A percentile compares a stretch with the other conserved stretches of the same genome.
These are phyloP conservation scores for Salix dunnii DNA, from an alignment of 345 rosid species.

Conservation along the genomic window DNA sequence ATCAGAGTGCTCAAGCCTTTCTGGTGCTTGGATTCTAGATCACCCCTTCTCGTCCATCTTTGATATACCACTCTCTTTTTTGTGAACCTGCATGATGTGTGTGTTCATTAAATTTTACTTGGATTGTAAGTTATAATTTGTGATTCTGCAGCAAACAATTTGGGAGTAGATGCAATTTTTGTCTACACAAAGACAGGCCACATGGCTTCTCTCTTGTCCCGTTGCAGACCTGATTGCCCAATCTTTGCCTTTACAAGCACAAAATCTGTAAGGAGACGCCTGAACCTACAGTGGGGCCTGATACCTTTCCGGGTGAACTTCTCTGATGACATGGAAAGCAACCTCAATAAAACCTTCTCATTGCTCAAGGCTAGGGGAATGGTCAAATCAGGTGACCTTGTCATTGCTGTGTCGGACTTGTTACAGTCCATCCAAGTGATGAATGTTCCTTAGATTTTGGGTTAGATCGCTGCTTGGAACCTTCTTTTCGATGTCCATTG, in stretches of 20 bases:
- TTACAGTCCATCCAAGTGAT: constrained; percentile 93
- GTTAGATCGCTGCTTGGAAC: not conserved
- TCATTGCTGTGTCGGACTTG: constrained; percentile 93
- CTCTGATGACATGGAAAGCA: constrained; percentile 90
- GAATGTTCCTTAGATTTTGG: constrained; percentile 53
- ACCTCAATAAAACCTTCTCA: constrained; percentile 85
- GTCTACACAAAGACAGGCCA: constrained; percentile 90
- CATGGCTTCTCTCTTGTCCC: constrained; percentile 89
- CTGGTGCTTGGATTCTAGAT: not conserved
- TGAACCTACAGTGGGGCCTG: constrained; percentile 96
- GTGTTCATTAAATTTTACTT: not conserved
- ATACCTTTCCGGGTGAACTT: constrained; percentile 95
- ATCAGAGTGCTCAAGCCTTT: not conserved
- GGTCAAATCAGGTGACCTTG: constrained; percentile 96
- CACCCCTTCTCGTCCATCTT: not conserved
- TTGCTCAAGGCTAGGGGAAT: constrained; percentile 94
- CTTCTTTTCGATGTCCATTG: not conserved
- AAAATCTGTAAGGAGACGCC: constrained; percentile 73
- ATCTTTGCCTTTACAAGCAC: constrained; percentile 87
- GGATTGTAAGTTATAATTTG: constrained; percentile 7
- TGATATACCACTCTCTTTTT: not conserved
- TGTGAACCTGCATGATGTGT: not conserved
- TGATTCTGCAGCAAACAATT: constrained; percentile 75
- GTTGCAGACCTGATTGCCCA: constrained; percentile 98
- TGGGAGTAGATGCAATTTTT: constrained; percentile 86